A percentile compares a stretch with the other conserved stretches of the same genome.
Evolutionary conservation across 495 filamentous ascomycete species (phyloP).

Genomic region (Penicillium cataractarum): DNA sequence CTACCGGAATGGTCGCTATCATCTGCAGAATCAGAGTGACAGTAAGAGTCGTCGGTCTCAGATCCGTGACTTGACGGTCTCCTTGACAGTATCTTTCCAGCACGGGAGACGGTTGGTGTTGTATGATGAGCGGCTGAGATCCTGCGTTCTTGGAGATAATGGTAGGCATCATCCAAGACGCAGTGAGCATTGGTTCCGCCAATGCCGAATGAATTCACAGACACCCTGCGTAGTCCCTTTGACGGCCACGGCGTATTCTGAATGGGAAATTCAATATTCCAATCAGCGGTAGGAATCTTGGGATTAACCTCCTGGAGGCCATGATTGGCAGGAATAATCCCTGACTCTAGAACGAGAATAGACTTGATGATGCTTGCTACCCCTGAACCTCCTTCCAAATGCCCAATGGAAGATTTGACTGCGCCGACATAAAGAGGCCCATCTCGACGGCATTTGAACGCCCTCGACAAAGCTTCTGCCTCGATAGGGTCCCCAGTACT

Average conservation of each 20-base stretch:
- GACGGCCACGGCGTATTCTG: slow-evolving; percentile 24
- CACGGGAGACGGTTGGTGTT: slow-evolving; percentile 1
- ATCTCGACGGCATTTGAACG: slow-evolving; percentile 26
- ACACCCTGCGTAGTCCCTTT: slow-evolving; percentile 49
- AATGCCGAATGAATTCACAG: slow-evolving; percentile 62
- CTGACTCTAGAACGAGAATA: slow-evolving; percentile 43
- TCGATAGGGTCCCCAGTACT: slow-evolving; percentile 54
- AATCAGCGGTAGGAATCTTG: slow-evolving; percentile 20
- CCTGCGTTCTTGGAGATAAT: slow-evolving; percentile 21
- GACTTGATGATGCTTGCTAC: slow-evolving; percentile 47
- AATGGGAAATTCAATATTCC: slow-evolving; percentile 23
- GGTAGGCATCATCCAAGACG: slow-evolving; percentile 54
- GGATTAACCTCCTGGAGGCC: slow-evolving; percentile 42
- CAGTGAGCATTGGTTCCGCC: slow-evolving; percentile 67
- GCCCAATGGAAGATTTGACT: slow-evolving; percentile 49
- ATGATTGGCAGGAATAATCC: slow-evolving; percentile 40
- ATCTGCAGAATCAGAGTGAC: slow-evolving; percentile 10
- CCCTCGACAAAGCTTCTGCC: slow-evolving; percentile 49
- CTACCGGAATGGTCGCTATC: slow-evolving; percentile 15
- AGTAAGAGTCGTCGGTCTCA: background rate
- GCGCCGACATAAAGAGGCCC: slow-evolving; percentile 36
- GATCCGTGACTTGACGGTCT: background rate
- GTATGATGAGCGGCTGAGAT: slow-evolving; percentile 18
- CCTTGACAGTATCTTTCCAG: background rate
- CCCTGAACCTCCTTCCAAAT: slow-evolving; percentile 51